Percentiles rank a stretch among this genome's conserved stretches.
These are phyloP conservation scores for Tetrapisispora pingtungensis DNA, from an alignment of 805 yeast genomes.

Conservation along the genomic window DNA sequence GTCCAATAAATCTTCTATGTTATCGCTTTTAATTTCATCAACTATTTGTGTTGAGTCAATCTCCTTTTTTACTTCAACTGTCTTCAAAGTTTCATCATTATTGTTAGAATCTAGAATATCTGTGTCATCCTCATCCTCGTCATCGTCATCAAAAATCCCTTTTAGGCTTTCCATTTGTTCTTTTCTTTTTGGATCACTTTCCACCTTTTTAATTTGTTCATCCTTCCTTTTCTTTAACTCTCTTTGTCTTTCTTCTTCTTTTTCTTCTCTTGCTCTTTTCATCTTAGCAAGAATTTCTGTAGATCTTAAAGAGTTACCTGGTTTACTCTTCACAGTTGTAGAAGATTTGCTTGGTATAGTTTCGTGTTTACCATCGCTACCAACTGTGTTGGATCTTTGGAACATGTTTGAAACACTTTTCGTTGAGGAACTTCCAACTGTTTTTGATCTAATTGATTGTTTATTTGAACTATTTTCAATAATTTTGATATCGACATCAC, in stretches of 20 bases:
- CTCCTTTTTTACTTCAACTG: neutral
- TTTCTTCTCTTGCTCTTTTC: slow-evolving; percentile 25
- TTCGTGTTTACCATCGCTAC: slow-evolving; percentile 5
- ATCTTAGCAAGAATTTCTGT: slow-evolving; percentile 26
- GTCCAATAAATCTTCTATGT: slow-evolving; percentile 22
- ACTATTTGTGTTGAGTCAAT: neutral
- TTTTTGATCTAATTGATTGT: neutral
- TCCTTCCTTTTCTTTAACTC: slow-evolving; percentile 21
- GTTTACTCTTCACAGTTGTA: slow-evolving; percentile 5
- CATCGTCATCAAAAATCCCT: slow-evolving; percentile 23
- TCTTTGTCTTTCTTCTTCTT: slow-evolving; percentile 21
- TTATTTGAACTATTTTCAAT: neutral
- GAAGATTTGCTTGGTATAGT: neutral
- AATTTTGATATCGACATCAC: neutral
- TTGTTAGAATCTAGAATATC: neutral
- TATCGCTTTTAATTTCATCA: neutral
- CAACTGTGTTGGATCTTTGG: slow-evolving; percentile 11
- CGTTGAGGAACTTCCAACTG: neutral
- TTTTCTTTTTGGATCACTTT: slow-evolving; percentile 19
- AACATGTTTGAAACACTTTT: neutral
- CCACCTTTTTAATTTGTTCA: slow-evolving; percentile 3
- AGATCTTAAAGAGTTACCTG: slow-evolving; percentile 20
- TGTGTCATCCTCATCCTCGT: slow-evolving; percentile 7
- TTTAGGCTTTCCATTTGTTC: slow-evolving; percentile 24
- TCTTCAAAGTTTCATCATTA: neutral